Evolutionary conservation across 2,329 filamentous ascomycete genomes (phyloP), one percentile per base, ranked within the genome.

Genomic region (Zymoseptoria brevis): DNA sequence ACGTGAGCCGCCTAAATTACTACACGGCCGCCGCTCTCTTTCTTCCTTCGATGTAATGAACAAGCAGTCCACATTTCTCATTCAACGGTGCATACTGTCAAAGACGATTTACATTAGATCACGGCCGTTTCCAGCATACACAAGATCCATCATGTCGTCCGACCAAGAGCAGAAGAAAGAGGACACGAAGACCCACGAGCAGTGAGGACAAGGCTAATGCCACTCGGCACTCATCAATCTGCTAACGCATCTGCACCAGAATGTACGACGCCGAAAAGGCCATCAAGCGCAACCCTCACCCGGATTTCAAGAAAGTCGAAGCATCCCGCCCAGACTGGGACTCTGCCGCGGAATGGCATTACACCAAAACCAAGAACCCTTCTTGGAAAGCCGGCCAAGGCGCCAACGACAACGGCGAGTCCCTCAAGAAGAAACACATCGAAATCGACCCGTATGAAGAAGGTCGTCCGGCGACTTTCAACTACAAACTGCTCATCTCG

Each of bases 401-500:
- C 64, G 80, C 83, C 61, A 91, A 90, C 76, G 72, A 77, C 62
- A 71, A 73, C 19, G 79, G 80, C 11, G 76, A 75, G 54, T 74
- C 75, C 58, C 68, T 82, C 62, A 71, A 77, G 57, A 82, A 84
- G 60, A 72, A 77, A 1, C 89, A 96, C 75, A 75, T 93, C 64
- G 78, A 86, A 69, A 96, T 96, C 67, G 87, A 96, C 73, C 92
- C 92, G 0, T 85, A 92, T 72, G 87, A 81, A 58, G 77, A 84
- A 26, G 88, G 86, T 30, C 83, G 92, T 0, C 81, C 85, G 0
- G 75, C 83, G 0, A 76, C 79, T 1, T 85, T 83, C 76, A 96
- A 96, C 80, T 96, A 97, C 82, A 96, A 96, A 76, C 83, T 96
- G 13, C 79, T 96, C 62, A 96, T 96, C 74, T 89, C 85, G 19